Conservation (phyloP, 257 asterid species). For the Galeopsis tetrahit region DNA sequence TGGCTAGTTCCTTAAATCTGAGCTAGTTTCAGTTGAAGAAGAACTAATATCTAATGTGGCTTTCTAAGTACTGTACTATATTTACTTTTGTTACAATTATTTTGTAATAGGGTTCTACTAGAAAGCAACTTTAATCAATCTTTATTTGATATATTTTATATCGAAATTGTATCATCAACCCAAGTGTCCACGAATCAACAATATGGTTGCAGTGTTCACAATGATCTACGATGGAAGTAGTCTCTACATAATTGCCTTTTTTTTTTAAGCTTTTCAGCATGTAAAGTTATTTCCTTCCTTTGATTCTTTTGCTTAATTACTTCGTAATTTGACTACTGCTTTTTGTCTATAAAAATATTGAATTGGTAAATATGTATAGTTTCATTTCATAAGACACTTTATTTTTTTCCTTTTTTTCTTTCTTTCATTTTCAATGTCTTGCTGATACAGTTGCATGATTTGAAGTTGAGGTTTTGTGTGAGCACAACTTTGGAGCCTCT, state of each 20-base stretch:
- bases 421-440: constrained; percentile 2
- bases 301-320: not conserved
- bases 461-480: constrained; percentile 6
- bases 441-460: not conserved
- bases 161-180: not conserved
- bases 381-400: not conserved
- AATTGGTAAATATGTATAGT: constrained; percentile 6
- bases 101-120: constrained; percentile 8
- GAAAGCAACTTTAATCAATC: not conserved
- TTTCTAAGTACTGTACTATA: not conserved
- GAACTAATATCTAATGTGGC: not conserved
- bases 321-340: not conserved
- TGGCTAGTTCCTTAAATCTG: not conserved
- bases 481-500: constrained; percentile 11
- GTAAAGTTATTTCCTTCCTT: not conserved
- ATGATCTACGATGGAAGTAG: not conserved
- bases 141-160: not conserved
- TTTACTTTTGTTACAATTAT: not conserved
- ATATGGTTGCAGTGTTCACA: not conserved
- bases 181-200: constrained; percentile 10
- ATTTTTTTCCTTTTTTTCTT: not conserved
- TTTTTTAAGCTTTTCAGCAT: not conserved
- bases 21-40: not conserved
- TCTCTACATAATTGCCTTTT: not conserved
- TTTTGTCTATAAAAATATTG: not conserved